Evolutionary conservation across 2,329 filamentous ascomycete genomes (phyloP), one percentile per base, ranked within the genome.

Genomic region (Paraphoma chrysanthemicola): DNA sequence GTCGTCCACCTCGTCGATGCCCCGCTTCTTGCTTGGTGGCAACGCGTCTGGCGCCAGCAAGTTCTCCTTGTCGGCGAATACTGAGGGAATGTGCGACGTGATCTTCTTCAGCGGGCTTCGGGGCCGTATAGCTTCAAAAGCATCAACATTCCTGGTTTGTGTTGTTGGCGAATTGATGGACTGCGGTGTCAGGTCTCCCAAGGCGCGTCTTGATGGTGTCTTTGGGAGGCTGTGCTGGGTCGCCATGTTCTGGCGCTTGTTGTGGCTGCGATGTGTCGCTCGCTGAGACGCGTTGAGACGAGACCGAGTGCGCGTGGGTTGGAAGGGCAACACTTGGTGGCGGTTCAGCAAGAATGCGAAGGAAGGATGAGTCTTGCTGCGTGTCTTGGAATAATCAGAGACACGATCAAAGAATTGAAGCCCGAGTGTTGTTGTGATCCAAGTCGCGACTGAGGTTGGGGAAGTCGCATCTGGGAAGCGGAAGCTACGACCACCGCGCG

Each of bases 71-170:
- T 67, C 60, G 28, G 54, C 52, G 12, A 67, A 57, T 7, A 59
- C 44, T 16, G 63, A 59, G 12, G 73, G 66, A 5, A 64, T 66
- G 9, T 71, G 59, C 6, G 67, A 64, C 12, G 63, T 63, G 38
- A 67, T 62, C 44, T 75, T 74, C 59, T 76, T 78, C 41, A 75
- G 62, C 48, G 73, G 73, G 60, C 71, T 77, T n/a, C 67, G 62
- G 36, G 64, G 57, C 59, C 63, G 66, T 59, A 57, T 57, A 53
- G 53, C 53, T 57, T 71, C 65, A 46, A 67, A 63, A 48, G 62
- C 43, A 18, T 70, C 64, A 44, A 59, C 36, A 29, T 44, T 55
- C 55, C 56, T 58, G 48, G 56, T 50, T 58, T 68, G 66, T 57
- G 65, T 72, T 23, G 65, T 68, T 17, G 73, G 64, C 54, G 71